Conservation (phyloP, 2,329 filamentous ascomycete species). For the Elsinoe perseae region DNA sequence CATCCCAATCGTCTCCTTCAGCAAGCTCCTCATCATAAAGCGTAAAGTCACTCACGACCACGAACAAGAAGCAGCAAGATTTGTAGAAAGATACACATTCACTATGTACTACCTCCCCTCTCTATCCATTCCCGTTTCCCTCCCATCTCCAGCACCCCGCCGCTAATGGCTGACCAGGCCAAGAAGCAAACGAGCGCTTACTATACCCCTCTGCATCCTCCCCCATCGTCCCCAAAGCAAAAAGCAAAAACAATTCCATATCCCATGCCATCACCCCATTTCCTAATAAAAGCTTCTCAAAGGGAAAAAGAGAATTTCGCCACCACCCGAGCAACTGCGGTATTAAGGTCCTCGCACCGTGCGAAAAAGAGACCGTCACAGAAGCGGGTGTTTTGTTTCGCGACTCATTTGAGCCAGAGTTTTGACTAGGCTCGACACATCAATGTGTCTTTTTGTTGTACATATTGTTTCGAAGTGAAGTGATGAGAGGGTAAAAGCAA, state of each 20-base stretch:
- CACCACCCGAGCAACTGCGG: not conserved
- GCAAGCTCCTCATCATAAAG: not conserved
- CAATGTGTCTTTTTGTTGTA: too few species aligned
- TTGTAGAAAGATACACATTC: constrained; percentile 11
- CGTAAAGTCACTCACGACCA: not conserved
- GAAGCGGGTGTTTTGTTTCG: too few species aligned
- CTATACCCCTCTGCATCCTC: too few species aligned
- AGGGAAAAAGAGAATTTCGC: not conserved
- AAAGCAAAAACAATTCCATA: not conserved
- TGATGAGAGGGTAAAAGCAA: not conserved
- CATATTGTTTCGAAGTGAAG: constrained; percentile 7
- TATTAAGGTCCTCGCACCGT: not conserved
- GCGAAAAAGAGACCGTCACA: too few species aligned
- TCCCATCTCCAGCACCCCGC: not conserved
- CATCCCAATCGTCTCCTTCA: too few species aligned
- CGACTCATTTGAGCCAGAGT: too few species aligned
- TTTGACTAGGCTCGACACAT: too few species aligned
- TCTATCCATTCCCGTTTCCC: not conserved
- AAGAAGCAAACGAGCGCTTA: too few species aligned
- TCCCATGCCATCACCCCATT: not conserved
- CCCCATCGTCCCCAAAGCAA: too few species aligned
- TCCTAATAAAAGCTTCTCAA: not conserved
- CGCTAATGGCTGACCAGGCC: constrained; percentile 8
- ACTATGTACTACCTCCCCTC: not conserved
- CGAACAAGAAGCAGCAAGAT: not conserved